Evolutionary conservation across 140 eudicot species (phyloP).

Genomic region (Ambrosia hybrid): DNA sequence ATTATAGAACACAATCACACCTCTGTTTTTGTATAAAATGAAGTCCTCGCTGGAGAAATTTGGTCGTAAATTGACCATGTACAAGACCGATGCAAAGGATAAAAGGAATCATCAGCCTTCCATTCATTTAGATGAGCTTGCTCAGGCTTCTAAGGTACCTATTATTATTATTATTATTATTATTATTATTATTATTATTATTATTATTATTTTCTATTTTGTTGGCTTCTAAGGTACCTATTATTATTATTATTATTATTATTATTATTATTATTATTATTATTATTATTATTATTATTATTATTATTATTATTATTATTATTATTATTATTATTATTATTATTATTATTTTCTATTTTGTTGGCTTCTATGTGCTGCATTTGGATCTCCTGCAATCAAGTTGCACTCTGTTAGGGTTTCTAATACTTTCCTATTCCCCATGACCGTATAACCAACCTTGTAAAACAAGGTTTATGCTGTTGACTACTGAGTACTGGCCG

Average conservation of each 20-base stretch:
- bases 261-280: too few species aligned
- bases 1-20: too few species aligned
- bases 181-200: too few species aligned
- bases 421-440: neutral
- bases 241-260: too few species aligned
- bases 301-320: too few species aligned
- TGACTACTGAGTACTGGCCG: too few species aligned
- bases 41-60: constrained; percentile 78
- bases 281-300: too few species aligned
- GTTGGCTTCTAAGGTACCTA: too few species aligned
- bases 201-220: too few species aligned
- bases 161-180: neutral
- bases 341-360: too few species aligned
- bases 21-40: constrained; percentile 38
- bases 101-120: constrained; percentile 53
- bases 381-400: constrained; percentile 5
- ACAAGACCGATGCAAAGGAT: constrained; percentile 58
- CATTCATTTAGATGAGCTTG: constrained; percentile 55
- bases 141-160: constrained; percentile 79
- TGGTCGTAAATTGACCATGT: constrained; percentile 62
- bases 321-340: too few species aligned
- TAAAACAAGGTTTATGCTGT: too few species aligned
- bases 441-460: neutral
- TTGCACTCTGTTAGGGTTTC: constrained; percentile 25
- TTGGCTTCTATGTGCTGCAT: neutral